These are phyloP conservation scores for Magnusiomyces ingens DNA, from an alignment of 1,139 yeast genomes.

Conservation along the genomic window DNA sequence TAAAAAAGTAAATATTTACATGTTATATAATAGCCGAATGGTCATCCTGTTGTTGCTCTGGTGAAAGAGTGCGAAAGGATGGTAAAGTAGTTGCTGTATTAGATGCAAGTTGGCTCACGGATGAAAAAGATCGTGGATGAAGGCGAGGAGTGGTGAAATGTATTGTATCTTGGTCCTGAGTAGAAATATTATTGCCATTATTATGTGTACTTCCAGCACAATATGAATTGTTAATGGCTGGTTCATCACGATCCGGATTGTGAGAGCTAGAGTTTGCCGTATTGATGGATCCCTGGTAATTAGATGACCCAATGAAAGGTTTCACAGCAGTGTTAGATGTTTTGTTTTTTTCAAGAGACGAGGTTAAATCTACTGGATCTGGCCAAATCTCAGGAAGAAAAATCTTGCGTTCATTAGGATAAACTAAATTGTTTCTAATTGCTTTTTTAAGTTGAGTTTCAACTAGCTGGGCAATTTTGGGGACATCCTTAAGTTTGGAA, in stretches of 20 bases:
- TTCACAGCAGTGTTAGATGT: neutral
- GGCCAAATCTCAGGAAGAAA: conserved; percentile 90
- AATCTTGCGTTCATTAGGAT: conserved; percentile 84
- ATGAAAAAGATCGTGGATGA: conserved; percentile 16
- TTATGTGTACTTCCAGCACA: neutral
- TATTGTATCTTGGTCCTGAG: neutral
- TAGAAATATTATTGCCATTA: neutral
- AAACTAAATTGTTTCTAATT: conserved; percentile 90
- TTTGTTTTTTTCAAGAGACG: neutral
- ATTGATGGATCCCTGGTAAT: too few species aligned
- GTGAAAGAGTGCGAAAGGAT: conserved; percentile 1
- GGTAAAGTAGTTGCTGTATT: conserved; percentile 15
- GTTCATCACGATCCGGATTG: too few species aligned
- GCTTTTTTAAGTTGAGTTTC: conserved; percentile 79
- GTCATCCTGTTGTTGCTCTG: conserved; percentile 2
- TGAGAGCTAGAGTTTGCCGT: too few species aligned
- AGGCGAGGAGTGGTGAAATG: conserved; percentile 10
- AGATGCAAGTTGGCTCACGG: conserved; percentile 16
- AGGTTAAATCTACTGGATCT: neutral
- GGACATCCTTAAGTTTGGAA: conserved; percentile 87
- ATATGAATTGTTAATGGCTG: neutral
- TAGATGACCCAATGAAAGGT: too few species aligned
- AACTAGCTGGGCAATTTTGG: conserved; percentile 78
- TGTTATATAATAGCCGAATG: conserved; percentile 4
- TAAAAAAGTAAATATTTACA: neutral